Conservation (phyloP, 768 basidiomycete species). For the Xerocomellus chrysenteron region DNA sequence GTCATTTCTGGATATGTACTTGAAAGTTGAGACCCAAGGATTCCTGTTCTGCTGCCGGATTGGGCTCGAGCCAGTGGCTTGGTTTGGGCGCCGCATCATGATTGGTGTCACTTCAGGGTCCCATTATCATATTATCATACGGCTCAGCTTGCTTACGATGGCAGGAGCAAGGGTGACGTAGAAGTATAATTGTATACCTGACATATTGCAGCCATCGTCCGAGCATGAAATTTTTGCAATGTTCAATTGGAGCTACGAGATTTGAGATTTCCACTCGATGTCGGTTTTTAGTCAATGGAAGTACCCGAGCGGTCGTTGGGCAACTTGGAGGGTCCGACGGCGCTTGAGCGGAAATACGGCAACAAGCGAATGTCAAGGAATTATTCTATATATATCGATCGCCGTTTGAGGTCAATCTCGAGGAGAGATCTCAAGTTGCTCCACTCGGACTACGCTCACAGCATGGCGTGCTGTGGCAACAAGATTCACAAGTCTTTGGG, state of each 20-base stretch:
- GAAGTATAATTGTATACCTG: not conserved
- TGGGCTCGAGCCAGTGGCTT: not conserved
- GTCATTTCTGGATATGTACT: not conserved
- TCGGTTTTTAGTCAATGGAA: not conserved
- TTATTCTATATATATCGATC: not conserved
- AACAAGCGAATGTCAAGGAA: constrained; percentile 10
- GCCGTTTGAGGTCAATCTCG: constrained; percentile 6
- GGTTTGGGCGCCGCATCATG: constrained; percentile 1
- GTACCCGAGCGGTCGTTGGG: no score
- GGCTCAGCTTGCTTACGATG: not conserved
- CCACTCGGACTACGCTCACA: not conserved
- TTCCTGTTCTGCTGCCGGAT: constrained; percentile 6
- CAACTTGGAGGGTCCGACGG: constrained; percentile 7
- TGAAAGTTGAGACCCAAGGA: constrained; percentile 1
- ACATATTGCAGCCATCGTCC: not conserved
- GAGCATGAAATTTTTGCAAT: not conserved
- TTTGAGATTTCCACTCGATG: not conserved
- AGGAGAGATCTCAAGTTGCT: not conserved
- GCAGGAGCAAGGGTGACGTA: not conserved
- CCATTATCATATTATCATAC: not conserved
- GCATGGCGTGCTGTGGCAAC: constrained; percentile 2
- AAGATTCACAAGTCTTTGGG: not conserved
- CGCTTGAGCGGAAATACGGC: constrained; percentile 28
- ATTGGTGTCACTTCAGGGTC: constrained; percentile 16
- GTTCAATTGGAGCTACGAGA: not conserved